Evolutionary conservation across 495 filamentous ascomycete genomes (phyloP).

Genomic region (Lepidopterella palustris): DNA sequence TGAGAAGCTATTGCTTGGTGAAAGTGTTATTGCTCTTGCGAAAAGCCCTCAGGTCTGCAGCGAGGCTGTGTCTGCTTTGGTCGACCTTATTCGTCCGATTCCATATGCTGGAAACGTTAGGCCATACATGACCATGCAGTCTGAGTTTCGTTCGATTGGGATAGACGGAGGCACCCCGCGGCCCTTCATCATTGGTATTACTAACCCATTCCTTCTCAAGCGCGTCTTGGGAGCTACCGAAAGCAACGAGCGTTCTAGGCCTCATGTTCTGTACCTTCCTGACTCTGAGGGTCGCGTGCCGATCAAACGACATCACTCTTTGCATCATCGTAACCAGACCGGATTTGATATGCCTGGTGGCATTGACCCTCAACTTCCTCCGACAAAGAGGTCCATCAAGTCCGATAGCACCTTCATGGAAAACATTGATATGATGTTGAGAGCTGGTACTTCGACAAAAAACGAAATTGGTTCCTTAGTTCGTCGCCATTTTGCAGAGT

Average conservation of each 20-base stretch:
- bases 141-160: constrained; percentile 29
- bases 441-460: constrained; percentile 7
- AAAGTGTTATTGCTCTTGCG: constrained; percentile 32
- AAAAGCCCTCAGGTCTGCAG: constrained; percentile 32
- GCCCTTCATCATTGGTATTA: constrained; percentile 32
- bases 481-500: constrained; percentile 32
- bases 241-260: constrained; percentile 10
- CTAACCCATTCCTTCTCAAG: constrained; percentile 33
- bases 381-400: constrained; percentile 24
- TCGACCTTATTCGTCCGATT: constrained; percentile 33
- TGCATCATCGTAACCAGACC: constrained; percentile 10
- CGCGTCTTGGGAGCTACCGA: constrained; percentile 22
- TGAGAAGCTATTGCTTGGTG: constrained; percentile 34
- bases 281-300: constrained; percentile 21
- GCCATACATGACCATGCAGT: constrained; percentile 37
- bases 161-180: constrained; percentile 26
- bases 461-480: constrained; percentile 26
- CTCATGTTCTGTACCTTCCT: constrained; percentile 29
- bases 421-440: constrained; percentile 25
- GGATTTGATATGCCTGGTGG: constrained; percentile 20
- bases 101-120: constrained; percentile 31
- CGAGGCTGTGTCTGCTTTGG: constrained; percentile 29
- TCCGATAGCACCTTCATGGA: constrained; percentile 21
- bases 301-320: constrained; percentile 24
- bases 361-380: constrained; percentile 18